These are phyloP conservation scores for Ustilago trichophora DNA, from an alignment of 1,284 basidiomycete species.

Conservation along the genomic window DNA sequence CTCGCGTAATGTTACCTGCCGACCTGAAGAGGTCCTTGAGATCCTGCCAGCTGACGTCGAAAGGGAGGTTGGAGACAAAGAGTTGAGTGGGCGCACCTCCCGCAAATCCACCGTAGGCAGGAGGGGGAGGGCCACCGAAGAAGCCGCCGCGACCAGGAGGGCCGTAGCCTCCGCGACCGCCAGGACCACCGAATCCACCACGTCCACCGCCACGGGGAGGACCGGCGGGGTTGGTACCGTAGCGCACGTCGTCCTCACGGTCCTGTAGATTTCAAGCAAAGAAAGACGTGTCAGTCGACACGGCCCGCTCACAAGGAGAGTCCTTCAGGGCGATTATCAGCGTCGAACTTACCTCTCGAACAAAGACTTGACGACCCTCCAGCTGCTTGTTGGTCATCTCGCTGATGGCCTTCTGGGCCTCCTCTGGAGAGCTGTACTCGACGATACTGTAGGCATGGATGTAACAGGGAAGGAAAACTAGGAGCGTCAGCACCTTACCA, in stretches of 20 bases:
- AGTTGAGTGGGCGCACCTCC: constrained; percentile 72
- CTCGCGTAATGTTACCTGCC: constrained; percentile 90
- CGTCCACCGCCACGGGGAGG: constrained; percentile 72
- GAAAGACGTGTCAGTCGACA: no score
- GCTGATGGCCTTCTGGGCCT: constrained; percentile 56
- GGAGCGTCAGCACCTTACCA: not conserved
- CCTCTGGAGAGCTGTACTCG: constrained; percentile 53
- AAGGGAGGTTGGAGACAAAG: constrained; percentile 86
- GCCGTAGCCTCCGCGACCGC: constrained; percentile 45
- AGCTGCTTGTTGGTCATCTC: constrained; percentile 76
- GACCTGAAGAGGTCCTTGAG: constrained; percentile 95
- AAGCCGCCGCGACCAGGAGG: constrained; percentile 51
- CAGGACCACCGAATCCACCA: constrained; percentile 69
- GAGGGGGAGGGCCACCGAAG: constrained; percentile 29
- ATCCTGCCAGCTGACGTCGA: constrained; percentile 97
- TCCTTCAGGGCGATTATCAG: no score
- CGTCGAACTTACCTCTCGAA: constrained; percentile 86
- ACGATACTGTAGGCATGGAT: constrained; percentile 46
- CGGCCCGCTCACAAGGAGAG: no score
- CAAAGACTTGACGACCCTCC: constrained; percentile 90
- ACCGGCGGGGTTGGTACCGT: constrained; percentile 78
- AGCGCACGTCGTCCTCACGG: constrained; percentile 92
- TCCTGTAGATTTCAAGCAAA: constrained; percentile 79
- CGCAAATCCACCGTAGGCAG: constrained; percentile 29
- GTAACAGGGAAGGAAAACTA: not conserved